phyloP scores from a whole-genome alignment of 345 rosid species.

The Cardamine resedifolia region DNA sequence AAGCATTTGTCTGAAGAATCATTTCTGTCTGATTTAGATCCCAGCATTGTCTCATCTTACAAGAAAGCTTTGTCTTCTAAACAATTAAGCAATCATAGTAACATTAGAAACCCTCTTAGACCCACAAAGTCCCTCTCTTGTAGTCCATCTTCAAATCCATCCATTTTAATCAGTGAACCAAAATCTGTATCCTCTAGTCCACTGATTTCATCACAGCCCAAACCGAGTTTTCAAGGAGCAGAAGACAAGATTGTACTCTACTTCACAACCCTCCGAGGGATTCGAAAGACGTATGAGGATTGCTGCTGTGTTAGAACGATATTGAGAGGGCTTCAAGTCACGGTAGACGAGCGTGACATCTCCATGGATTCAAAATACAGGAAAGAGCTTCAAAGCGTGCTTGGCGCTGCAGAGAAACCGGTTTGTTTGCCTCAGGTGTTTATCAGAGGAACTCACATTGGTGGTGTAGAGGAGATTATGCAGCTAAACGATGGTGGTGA shows the following conservation, averaged over 20 bases:
- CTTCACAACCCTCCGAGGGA: conserved; percentile 77
- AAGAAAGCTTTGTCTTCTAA: conserved; percentile 68
- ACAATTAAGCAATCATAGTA: conserved; percentile 41
- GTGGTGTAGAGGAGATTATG: conserved; percentile 78
- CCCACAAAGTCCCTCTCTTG: conserved; percentile 23
- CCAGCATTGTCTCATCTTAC: conserved; percentile 59
- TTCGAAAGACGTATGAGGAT: conserved; percentile 85
- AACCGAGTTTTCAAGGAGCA: conserved; percentile 22
- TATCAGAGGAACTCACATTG: conserved; percentile 58
- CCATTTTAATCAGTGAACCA: conserved; percentile 9
- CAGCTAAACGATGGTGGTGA: conserved; percentile 69
- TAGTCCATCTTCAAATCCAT: conserved; percentile 13
- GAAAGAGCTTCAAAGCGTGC: conserved; percentile 53
- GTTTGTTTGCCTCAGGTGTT: conserved; percentile 71
- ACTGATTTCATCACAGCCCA: conserved; percentile 21
- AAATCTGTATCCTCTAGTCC: conserved; percentile 40
- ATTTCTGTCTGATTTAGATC: conserved; percentile 62
- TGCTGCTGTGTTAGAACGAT: conserved; percentile 70
- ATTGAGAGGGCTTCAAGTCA: conserved; percentile 59
- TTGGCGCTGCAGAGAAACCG: conserved; percentile 37
- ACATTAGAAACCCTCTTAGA: conserved; percentile 3
- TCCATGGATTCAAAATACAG: conserved; percentile 79
- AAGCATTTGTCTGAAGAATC: conserved; percentile 76
- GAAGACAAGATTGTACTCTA: conserved; percentile 58
- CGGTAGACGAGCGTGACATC: conserved; percentile 74